A percentile compares a stretch with the other conserved stretches of the same genome.
These are phyloP conservation scores for Metschnikowia arizonensis DNA, from an alignment of 805 yeast species.

Conservation along the genomic window DNA sequence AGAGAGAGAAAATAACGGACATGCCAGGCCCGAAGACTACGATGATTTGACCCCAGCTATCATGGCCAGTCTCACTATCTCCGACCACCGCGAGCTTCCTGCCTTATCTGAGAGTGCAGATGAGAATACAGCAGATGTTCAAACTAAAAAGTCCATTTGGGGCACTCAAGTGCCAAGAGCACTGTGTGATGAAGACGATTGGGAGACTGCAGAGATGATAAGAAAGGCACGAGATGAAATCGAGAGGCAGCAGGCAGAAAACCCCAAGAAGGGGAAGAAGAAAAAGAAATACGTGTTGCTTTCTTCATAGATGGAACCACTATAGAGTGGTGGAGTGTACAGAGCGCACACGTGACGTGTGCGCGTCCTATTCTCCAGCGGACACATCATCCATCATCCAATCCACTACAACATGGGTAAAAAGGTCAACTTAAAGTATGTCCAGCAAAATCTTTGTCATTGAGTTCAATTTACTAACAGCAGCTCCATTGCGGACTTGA, in stretches of 20 bases:
- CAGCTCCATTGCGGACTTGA: conserved; percentile 46
- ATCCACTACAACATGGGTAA: conserved; percentile 18
- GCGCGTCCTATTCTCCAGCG: background rate
- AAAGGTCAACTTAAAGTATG: conserved; percentile 26
- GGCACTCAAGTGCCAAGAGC: conserved; percentile 56
- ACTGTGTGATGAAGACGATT: conserved; percentile 37
- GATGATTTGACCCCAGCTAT: conserved; percentile 19
- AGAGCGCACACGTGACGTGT: background rate
- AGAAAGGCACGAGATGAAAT: conserved; percentile 49
- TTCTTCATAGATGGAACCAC: conserved; percentile 19
- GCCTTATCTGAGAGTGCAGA: conserved; percentile 20
- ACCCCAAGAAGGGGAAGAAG: conserved; percentile 29
- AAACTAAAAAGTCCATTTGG: conserved; percentile 54
- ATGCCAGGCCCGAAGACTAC: conserved; percentile 17
- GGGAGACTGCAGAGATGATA: conserved; percentile 50
- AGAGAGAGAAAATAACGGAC: conserved; percentile 52
- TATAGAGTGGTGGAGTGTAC: background rate
- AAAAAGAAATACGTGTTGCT: conserved; percentile 44
- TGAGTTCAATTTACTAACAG: conserved; percentile 8
- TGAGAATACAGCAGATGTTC: background rate
- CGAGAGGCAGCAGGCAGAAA: conserved; percentile 22
- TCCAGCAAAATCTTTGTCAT: conserved; percentile 1
- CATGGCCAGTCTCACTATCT: conserved; percentile 34
- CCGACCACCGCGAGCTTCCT: conserved; percentile 38
- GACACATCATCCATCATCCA: background rate